phyloP scores from a whole-genome alignment of 129 eudicot species.

The Sambucus nigra region DNA sequence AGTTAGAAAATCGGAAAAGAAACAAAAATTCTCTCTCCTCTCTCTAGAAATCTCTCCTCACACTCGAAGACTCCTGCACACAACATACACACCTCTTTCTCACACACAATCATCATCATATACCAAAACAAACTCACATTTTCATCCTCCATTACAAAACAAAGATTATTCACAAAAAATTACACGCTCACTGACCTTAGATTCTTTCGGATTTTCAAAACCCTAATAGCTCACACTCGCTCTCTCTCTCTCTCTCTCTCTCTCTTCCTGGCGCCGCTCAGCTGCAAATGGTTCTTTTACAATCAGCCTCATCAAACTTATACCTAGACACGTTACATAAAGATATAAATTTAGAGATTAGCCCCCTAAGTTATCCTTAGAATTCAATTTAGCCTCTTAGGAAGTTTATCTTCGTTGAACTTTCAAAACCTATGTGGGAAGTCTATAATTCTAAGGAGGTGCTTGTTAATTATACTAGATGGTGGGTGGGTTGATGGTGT shows the following conservation, averaged over 20 bases:
- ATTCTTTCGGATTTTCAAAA: slow-evolving; percentile 10
- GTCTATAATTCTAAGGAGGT: too few relatives aligned
- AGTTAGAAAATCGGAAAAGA: slow-evolving; percentile 3
- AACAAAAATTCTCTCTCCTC: slow-evolving; percentile 28
- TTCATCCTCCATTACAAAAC: slow-evolving; percentile 5
- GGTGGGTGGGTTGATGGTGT: too few relatives aligned
- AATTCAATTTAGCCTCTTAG: too few relatives aligned
- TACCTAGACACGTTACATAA: too few relatives aligned
- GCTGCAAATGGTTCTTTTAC: not conserved
- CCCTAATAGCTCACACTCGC: not conserved
- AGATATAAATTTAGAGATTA: too few relatives aligned
- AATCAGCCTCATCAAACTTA: too few relatives aligned
- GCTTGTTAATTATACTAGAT: too few relatives aligned
- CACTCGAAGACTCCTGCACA: slow-evolving; percentile 75
- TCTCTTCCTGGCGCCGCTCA: not conserved
- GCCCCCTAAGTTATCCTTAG: too few relatives aligned
- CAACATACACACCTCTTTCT: slow-evolving; percentile 78
- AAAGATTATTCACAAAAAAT: slow-evolving; percentile 16
- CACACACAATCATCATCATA: slow-evolving; percentile 56
- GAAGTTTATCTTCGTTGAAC: too few relatives aligned
- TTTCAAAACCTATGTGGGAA: too few relatives aligned
- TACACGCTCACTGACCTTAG: slow-evolving; percentile 14
- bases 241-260: slow-evolving; percentile 8
- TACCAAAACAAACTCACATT: slow-evolving; percentile 51
- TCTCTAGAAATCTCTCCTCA: slow-evolving; percentile 25